These are phyloP conservation scores for Betula pendula DNA, from an alignment of 306 rosid genomes.

Conservation along the genomic window DNA sequence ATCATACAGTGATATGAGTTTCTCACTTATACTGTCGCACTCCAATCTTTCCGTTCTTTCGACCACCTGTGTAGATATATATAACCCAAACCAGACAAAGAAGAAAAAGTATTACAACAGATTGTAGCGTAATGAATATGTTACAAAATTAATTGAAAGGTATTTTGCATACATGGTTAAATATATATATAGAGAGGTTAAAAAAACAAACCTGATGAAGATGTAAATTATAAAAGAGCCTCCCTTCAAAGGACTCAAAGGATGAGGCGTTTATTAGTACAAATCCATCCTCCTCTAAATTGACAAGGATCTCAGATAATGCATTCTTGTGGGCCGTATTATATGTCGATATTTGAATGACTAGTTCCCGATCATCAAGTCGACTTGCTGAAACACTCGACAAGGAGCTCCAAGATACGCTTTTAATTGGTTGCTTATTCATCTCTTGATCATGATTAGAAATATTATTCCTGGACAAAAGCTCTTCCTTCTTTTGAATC, in stretches of 20 bases:
- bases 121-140: too few species aligned
- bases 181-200: too few species aligned
- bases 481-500: slow-evolving; percentile 51
- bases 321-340: slow-evolving; percentile 11
- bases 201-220: slow-evolving; percentile 35
- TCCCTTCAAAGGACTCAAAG: slow-evolving; percentile 44
- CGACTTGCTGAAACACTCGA: slow-evolving; percentile 30
- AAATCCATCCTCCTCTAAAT: slow-evolving; percentile 45
- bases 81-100: neutral
- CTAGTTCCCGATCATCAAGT: slow-evolving; percentile 31
- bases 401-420: slow-evolving; percentile 3
- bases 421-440: neutral
- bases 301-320: slow-evolving; percentile 32
- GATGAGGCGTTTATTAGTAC: slow-evolving; percentile 43
- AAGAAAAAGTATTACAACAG: neutral
- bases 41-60: slow-evolving; percentile 17
- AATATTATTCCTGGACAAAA: slow-evolving; percentile 30
- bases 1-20: slow-evolving; percentile 5
- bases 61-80: slow-evolving; percentile 24
- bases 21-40: slow-evolving; percentile 15
- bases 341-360: slow-evolving; percentile 36
- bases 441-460: neutral
- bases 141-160: neutral
- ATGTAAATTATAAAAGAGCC: slow-evolving; percentile 40
- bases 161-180: neutral